Evolutionary conservation across 2,329 filamentous ascomycete genomes (phyloP).

Genomic region (Pezicula neosporulosa): DNA sequence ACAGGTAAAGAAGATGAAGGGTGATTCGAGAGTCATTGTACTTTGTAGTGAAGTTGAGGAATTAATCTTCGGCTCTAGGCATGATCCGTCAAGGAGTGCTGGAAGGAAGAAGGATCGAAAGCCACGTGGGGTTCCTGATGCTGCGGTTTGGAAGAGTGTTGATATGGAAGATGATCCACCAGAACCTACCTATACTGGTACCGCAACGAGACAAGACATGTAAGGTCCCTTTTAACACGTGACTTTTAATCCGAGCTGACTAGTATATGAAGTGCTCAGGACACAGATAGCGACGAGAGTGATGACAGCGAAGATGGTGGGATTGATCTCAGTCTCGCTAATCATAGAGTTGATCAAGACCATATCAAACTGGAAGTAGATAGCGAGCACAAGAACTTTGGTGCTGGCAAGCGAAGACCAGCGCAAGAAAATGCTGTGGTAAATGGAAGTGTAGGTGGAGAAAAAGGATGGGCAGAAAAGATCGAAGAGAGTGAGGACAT

Average conservation of each 20-base stretch:
- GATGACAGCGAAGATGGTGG: neutral
- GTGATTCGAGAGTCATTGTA: conserved; percentile 47
- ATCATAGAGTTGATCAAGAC: neutral
- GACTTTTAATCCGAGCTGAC: neutral
- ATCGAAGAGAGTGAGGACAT: neutral
- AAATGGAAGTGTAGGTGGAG: neutral
- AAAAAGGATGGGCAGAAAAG: conserved; percentile 1
- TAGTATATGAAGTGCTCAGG: neutral
- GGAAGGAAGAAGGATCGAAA: conserved; percentile 43
- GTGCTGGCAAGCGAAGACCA: neutral
- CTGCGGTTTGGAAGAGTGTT: conserved; percentile 37
- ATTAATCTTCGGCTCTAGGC: conserved; percentile 42
- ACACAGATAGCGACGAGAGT: neutral
- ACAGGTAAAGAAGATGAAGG: conserved; percentile 35
- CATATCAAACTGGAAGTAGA: neutral
- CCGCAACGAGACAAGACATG: neutral
- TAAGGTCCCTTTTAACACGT: neutral
- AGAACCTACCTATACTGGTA: neutral
- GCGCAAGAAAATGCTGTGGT: neutral
- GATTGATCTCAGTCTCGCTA: neutral
- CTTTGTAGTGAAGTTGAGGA: conserved; percentile 46
- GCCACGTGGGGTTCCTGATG: conserved; percentile 33
- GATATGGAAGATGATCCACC: conserved; percentile 44
- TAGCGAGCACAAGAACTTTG: neutral
- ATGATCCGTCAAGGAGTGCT: conserved; percentile 41